A percentile compares a stretch with the other conserved stretches of the same genome.
These are phyloP conservation scores for Gossypium herbaceum DNA, from an alignment of 345 rosid species.

Conservation along the genomic window DNA sequence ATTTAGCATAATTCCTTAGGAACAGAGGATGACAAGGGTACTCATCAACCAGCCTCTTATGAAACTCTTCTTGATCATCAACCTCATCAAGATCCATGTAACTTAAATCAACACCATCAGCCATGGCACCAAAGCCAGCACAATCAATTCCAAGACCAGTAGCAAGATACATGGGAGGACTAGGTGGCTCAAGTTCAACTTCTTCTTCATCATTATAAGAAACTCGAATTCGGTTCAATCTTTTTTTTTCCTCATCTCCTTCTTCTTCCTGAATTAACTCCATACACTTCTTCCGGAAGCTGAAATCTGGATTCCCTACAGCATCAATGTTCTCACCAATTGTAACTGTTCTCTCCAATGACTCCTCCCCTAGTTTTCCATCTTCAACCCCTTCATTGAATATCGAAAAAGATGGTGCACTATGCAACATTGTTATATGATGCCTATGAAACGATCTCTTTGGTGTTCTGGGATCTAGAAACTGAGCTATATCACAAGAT, in stretches of 20 bases:
- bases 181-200: constrained; percentile 39
- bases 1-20: constrained; percentile 62
- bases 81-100: constrained; percentile 35
- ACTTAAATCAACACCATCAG: constrained; percentile 28
- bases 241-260: constrained; percentile 30
- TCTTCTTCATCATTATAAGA: constrained; percentile 26
- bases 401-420: constrained; percentile 52
- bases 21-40: constrained; percentile 70
- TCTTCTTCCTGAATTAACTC: constrained; percentile 43
- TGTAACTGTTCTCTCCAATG: constrained; percentile 41
- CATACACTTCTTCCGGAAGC: constrained; percentile 37
- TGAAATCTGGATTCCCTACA: constrained; percentile 38
- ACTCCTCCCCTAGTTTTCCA: constrained; percentile 19
- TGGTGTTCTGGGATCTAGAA: constrained; percentile 13
- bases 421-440: constrained; percentile 43
- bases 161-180: constrained; percentile 70
- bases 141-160: constrained; percentile 57
- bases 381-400: constrained; percentile 35
- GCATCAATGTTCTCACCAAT: constrained; percentile 39
- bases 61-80: constrained; percentile 46
- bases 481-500: constrained; percentile 21
- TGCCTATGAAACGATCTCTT: constrained; percentile 12
- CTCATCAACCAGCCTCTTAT: constrained; percentile 56
- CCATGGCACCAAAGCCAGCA: constrained; percentile 24
- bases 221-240: constrained; percentile 3